These are phyloP conservation scores for Microthlaspi erraticum DNA, from an alignment of 345 rosid genomes.

Conservation along the genomic window DNA sequence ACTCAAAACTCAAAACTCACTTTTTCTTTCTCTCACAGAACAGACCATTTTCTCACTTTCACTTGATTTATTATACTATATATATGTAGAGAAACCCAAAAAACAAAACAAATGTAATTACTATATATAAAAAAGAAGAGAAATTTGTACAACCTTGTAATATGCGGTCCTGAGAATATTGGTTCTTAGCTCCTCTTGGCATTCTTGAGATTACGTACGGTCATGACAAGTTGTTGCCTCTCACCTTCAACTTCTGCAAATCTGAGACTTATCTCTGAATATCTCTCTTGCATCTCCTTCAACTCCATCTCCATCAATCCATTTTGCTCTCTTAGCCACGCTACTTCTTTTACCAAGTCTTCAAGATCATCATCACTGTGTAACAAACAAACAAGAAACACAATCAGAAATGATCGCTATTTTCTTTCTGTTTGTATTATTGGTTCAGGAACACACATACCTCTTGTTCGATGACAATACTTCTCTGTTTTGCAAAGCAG, in stretches of 20 bases:
- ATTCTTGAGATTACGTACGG: slow-evolving; percentile 70
- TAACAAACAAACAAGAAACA: not conserved
- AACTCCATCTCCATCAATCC: slow-evolving; percentile 71
- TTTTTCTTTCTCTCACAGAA: slow-evolving; percentile 20
- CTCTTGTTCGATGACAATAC: slow-evolving; percentile 36
- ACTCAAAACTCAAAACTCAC: slow-evolving; percentile 21
- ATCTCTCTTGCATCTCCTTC: slow-evolving; percentile 92
- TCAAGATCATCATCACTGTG: slow-evolving; percentile 14
- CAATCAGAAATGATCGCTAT: not conserved
- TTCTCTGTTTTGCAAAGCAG: slow-evolving; percentile 38
- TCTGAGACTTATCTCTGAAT: slow-evolving; percentile 84
- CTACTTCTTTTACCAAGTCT: slow-evolving; percentile 39
- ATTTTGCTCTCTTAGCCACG: slow-evolving; percentile 59
- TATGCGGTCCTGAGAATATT: not conserved
- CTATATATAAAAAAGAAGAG: slow-evolving; percentile 2
- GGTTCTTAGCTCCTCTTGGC: slow-evolving; percentile 54
- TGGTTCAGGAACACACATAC: slow-evolving; percentile 44
- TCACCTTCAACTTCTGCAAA: slow-evolving; percentile 98
- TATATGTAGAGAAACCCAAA: not conserved
- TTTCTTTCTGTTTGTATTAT: slow-evolving; percentile 1
- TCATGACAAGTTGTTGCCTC: slow-evolving; percentile 90
- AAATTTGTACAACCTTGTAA: slow-evolving; percentile 35
- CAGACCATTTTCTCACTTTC: no score
- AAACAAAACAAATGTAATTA: not conserved
- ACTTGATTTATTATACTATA: no score